Conservation (phyloP, 208 protist species). For the Angomonas deanei region DNA sequence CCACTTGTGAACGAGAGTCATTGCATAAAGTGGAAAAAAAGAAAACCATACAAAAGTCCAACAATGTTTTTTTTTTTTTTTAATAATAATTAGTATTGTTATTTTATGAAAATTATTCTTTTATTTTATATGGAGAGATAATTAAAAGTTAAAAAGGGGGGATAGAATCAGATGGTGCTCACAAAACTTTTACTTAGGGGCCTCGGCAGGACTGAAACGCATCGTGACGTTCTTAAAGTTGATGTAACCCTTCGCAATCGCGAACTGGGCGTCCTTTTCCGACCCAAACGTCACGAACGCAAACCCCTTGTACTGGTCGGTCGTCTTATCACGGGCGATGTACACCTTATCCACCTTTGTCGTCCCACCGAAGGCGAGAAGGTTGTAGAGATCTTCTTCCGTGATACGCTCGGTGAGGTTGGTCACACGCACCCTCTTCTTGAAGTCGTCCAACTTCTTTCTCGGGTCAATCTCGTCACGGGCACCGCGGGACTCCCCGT, state of each 20-base stretch:
- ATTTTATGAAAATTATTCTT: background rate
- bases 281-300: conserved; percentile 76
- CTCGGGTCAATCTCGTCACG: no score
- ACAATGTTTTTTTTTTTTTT: background rate
- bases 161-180: background rate
- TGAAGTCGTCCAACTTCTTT: conserved; percentile 26
- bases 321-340: conserved; percentile 49
- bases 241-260: conserved; percentile 23
- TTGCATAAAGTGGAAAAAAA: background rate
- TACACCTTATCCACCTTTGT: conserved; percentile 45
- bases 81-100: background rate
- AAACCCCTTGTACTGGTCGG: conserved; percentile 65
- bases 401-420: conserved; percentile 83
- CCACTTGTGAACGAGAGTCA: background rate
- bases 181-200: background rate
- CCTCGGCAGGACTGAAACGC: conserved; percentile 34
- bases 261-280: conserved; percentile 29
- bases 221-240: conserved; percentile 85
- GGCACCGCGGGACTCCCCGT: conserved; percentile 17
- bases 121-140: no score
- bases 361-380: conserved; percentile 56
- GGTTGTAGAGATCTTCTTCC: conserved; percentile 62
- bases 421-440: conserved; percentile 60
- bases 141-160: background rate
- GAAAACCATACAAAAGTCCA: background rate